Evolutionary conservation across 2,329 filamentous ascomycete species (phyloP), one percentile per base, ranked within the genome.

Genomic region (Aspergillus phoenicis): DNA sequence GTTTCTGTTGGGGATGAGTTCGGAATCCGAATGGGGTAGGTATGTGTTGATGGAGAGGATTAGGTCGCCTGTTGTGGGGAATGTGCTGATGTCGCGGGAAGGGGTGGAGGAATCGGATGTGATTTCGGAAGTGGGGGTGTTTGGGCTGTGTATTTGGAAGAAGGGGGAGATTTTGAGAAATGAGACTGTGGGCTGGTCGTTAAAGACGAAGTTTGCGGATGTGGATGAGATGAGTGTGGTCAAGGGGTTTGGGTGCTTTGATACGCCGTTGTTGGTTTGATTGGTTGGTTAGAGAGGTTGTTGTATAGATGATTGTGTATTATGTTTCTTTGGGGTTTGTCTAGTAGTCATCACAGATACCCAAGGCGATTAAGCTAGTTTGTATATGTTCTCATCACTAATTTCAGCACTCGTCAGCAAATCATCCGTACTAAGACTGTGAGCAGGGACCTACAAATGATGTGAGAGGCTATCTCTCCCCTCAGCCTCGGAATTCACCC

Each of bases 401-500:
- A 1, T 5, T 17, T 26, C 13, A 3, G 15, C 8, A 28, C 15
- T 48, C 11, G 15, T 28, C 15, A 49, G 22, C 24, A 49, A 1
- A 11, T 43, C 39, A 43, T 8, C n/a, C 8, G 20, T 17, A 20
- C 39, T 5, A 10, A 36, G 33, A 13, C 33, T 36, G 13, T 11
- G 13, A 36, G 33, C 11, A 11, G 13, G 11, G 33, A 74, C 77
- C 77, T 66, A 82, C 78, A 82, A 81, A 36, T 57, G 45, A 22
- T 75, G 62, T 11, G 66, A 62, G 58, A 86, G 82, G 58, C 65
- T 68, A 5, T 80, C 77, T 66, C 83, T 80, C 0, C 83, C 84
- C 45, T 82, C 76, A 1, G 85, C 85, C 61, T 80, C 78, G 48
- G 78, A 79, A 62, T 84, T 83, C 0, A 88, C 86, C 83, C 85